Conservation (phyloP, 1,284 basidiomycete species). For the Takashimella tepidaria region DNA sequence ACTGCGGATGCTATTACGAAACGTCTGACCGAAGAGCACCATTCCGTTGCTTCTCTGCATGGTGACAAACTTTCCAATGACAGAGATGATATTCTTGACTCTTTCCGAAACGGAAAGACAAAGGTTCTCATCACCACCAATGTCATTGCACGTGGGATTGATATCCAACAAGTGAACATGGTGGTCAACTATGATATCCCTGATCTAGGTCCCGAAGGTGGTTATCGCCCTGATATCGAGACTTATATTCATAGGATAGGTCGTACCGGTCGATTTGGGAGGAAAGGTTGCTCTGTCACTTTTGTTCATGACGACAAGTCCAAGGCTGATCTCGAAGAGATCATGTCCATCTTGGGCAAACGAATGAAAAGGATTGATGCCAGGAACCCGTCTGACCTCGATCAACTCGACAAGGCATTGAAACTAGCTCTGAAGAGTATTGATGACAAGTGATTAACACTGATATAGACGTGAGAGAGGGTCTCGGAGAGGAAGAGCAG, state of each 20-base stretch:
- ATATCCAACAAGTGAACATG: slow-evolving; percentile 99
- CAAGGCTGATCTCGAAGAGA: slow-evolving; percentile 76
- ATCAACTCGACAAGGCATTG: slow-evolving; percentile 36
- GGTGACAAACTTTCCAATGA: slow-evolving; percentile 85
- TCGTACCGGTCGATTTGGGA: slow-evolving; percentile 89
- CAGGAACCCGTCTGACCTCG: slow-evolving; percentile 30
- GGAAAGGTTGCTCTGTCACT: slow-evolving; percentile 93
- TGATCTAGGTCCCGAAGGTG: slow-evolving; percentile 55
- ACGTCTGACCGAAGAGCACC: slow-evolving; percentile 87
- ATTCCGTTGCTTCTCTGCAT: slow-evolving; percentile 93
- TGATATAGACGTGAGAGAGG: too few relatives aligned
- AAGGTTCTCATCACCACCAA: slow-evolving; percentile 99
- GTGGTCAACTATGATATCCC: slow-evolving; percentile 98
- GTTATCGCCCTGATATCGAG: slow-evolving; percentile 72
- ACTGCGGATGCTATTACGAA: slow-evolving; percentile 89
- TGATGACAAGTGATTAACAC: neutral
- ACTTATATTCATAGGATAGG: slow-evolving; percentile 98
- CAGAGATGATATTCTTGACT: slow-evolving; percentile 88
- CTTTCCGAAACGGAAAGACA: slow-evolving; percentile 90
- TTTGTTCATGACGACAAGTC: slow-evolving; percentile 85
- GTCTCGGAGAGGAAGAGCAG: too few relatives aligned
- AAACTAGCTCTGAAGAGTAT: neutral
- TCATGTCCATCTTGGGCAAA: slow-evolving; percentile 68
- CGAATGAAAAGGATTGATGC: slow-evolving; percentile 42
- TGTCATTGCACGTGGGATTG: slow-evolving; percentile 96